Conservation (phyloP, 768 basidiomycete genomes). For the Mycena rosella region DNA sequence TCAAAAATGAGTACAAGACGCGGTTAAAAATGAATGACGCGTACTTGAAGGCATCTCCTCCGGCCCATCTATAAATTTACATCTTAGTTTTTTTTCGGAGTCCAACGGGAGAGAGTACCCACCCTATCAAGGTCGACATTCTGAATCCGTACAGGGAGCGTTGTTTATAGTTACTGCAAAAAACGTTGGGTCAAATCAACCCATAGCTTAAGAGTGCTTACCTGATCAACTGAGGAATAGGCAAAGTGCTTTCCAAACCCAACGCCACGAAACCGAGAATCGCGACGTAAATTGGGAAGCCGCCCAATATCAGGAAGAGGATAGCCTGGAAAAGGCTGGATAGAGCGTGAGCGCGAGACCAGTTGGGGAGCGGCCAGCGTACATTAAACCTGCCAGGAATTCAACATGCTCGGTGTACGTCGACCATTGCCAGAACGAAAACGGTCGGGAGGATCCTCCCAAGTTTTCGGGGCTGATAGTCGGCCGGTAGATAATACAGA, state of each 20-base stretch:
- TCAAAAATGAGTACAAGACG: constrained; percentile 5
- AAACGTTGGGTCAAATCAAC: neutral
- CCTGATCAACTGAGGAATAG: constrained; percentile 88
- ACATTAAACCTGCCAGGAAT: constrained; percentile 86
- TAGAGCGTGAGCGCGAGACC: constrained; percentile 40
- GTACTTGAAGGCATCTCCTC: constrained; percentile 89
- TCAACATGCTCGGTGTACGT: constrained; percentile 85
- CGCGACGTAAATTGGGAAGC: constrained; percentile 68
- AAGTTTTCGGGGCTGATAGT: constrained; percentile 68
- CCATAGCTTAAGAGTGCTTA: constrained; percentile 40
- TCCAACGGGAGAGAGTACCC: no score
- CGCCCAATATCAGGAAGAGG: constrained; percentile 79
- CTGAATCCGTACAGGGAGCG: constrained; percentile 89
- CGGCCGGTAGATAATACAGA: constrained; percentile 82
- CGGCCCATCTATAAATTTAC: no score
- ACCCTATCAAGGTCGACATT: constrained; percentile 84
- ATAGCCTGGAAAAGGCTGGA: constrained; percentile 76
- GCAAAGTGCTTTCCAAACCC: constrained; percentile 89
- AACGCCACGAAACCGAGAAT: constrained; percentile 82
- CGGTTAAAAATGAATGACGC: constrained; percentile 34
- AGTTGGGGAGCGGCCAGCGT: constrained; percentile 37
- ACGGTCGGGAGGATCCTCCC: constrained; percentile 71
- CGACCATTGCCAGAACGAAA: constrained; percentile 90
- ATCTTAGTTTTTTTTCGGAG: no score
- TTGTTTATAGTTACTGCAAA: constrained; percentile 78